Conservation (phyloP, 495 filamentous ascomycete genomes). For the Lasiosphaeria hispida region DNA sequence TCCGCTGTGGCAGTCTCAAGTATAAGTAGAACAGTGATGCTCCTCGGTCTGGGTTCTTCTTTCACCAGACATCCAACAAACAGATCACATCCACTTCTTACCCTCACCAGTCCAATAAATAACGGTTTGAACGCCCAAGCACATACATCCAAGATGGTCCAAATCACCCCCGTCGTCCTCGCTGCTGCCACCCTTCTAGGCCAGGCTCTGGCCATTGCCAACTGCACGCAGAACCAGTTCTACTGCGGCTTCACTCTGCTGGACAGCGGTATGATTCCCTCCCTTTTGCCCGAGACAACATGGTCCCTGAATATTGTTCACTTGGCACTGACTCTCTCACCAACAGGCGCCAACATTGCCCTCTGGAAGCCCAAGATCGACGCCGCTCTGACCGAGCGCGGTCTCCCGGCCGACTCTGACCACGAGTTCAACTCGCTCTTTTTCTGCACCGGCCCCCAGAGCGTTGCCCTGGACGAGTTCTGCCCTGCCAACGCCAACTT, state of each 20-base stretch:
- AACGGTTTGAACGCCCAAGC: background rate
- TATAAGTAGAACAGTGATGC: too few relatives aligned
- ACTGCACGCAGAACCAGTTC: constrained; percentile 8
- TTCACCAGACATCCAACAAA: background rate
- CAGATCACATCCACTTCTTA: background rate
- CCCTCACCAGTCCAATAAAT: background rate
- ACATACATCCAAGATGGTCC: constrained; percentile 7
- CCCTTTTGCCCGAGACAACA: too few relatives aligned
- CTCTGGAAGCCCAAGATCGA: constrained; percentile 12
- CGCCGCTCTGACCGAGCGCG: constrained; percentile 4
- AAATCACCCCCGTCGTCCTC: constrained; percentile 8
- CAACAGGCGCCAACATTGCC: background rate
- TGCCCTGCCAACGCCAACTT: constrained; percentile 2
- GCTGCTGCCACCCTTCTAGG: background rate
- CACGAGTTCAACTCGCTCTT: constrained; percentile 13
- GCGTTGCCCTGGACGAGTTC: constrained; percentile 1
- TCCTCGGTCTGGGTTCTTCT: too few relatives aligned
- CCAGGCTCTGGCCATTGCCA: constrained; percentile 3
- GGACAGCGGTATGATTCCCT: background rate
- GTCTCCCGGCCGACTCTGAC: background rate
- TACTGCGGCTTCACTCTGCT: constrained; percentile 13
- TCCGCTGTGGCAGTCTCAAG: too few relatives aligned
- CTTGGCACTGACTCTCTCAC: background rate
- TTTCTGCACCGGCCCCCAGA: constrained; percentile 2
- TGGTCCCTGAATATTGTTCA: too few relatives aligned